phyloP scores from a whole-genome alignment of 2,329 filamentous ascomycete genomes.

The Paecilomyces sp. region DNA sequence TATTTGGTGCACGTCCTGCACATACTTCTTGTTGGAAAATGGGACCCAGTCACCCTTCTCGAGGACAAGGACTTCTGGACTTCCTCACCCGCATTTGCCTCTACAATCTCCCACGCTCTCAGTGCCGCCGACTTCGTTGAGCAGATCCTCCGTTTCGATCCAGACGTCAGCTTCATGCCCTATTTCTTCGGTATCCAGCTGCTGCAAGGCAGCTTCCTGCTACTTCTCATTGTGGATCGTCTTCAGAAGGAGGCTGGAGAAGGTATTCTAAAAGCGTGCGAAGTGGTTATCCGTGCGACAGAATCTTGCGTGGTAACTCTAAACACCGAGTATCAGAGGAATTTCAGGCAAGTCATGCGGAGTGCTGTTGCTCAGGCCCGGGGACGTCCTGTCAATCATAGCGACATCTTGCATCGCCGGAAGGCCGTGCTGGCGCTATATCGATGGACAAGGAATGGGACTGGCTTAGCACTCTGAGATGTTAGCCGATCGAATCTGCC shows the following conservation, averaged over 20 bases:
- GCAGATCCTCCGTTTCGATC: slow-evolving; percentile 82
- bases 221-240: slow-evolving; percentile 85
- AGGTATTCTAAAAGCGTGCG: slow-evolving; percentile 82
- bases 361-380: slow-evolving; percentile 82
- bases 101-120: slow-evolving; percentile 80
- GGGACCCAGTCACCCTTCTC: slow-evolving; percentile 85
- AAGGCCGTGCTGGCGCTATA: slow-evolving; percentile 80
- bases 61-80: slow-evolving; percentile 95
- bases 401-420: slow-evolving; percentile 75
- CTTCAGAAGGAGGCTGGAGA: slow-evolving; percentile 75
- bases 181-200: slow-evolving; percentile 96
- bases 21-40: slow-evolving; percentile 82
- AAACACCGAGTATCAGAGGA: slow-evolving; percentile 92
- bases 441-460: slow-evolving; percentile 86
- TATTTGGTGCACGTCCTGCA: slow-evolving; percentile 93
- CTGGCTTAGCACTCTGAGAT: slow-evolving; percentile 58
- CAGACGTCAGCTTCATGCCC: slow-evolving; percentile 89
- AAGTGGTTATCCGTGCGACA: slow-evolving; percentile 85
- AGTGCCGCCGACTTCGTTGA: slow-evolving; percentile 80
- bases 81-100: slow-evolving; percentile 78
- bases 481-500: not conserved
- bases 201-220: slow-evolving; percentile 79
- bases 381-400: slow-evolving; percentile 74
- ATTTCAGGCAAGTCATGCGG: slow-evolving; percentile 93
- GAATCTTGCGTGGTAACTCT: slow-evolving; percentile 92